Evolutionary conservation across 2,329 filamentous ascomycete species (phyloP).

Genomic region (Cercospora sesami): DNA sequence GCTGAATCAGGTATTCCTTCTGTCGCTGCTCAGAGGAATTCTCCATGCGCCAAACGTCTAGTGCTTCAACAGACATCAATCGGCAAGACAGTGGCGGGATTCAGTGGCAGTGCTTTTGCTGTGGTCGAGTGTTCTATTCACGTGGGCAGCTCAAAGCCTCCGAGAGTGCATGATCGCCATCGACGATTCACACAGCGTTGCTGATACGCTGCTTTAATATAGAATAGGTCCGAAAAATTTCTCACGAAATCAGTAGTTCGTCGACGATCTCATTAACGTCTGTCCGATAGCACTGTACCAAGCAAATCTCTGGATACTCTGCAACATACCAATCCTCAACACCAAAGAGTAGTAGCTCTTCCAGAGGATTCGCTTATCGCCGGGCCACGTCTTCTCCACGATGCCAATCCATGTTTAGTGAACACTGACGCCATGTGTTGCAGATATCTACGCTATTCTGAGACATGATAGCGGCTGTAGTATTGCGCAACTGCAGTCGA

Average conservation of each 20-base stretch:
- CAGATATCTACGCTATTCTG: neutral
- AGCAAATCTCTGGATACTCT: neutral
- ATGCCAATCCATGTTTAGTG: neutral
- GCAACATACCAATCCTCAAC: neutral
- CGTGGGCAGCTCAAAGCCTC: neutral
- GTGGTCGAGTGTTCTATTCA: neutral
- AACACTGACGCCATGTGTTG: neutral
- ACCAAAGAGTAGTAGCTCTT: neutral
- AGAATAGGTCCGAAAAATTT: neutral
- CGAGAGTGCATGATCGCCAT: neutral
- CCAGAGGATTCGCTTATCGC: neutral
- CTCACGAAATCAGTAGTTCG: neutral
- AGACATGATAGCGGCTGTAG: neutral
- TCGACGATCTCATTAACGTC: neutral
- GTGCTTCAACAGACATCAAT: neutral
- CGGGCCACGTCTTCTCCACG: neutral
- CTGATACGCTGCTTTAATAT: neutral
- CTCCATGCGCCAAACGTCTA: neutral
- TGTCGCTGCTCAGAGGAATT: neutral
- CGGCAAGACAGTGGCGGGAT: neutral
- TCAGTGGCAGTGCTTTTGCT: neutral
- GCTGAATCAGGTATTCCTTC: neutral
- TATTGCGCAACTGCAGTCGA: neutral
- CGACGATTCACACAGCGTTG: neutral
- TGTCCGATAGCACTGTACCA: neutral